Base-by-base conservation (phyloP, 768 basidiomycete genomes). In the Tricholoma sp. region DNA sequence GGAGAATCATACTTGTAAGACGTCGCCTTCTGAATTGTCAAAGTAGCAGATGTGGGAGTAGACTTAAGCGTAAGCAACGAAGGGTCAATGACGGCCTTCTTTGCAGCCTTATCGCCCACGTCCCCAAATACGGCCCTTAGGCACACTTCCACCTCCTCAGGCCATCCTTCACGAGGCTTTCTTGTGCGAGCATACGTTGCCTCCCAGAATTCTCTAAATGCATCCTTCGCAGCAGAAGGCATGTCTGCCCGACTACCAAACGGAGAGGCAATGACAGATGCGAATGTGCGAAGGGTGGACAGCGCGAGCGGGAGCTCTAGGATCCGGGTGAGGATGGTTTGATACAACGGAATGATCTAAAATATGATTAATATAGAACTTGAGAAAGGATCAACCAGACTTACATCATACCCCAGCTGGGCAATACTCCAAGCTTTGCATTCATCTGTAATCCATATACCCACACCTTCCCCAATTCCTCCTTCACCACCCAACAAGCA, bases 191-290 rank as follows among this genome's bases (percentile, higher is more conserved):
- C 73, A 58, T 76, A 88, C 2, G 75, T 73, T 1, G 71, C 61
- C 13, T 74, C 66, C 89, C 89, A 91, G 64, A 86, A 86, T 31
- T 81, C 80, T 6, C 65, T 65, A 63, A 91, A 89, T 2, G 83
- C 75, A 6, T 82, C 79, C 11, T 68, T 66, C 3, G 78, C 72
- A 2, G 72, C 65, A 0, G 60, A 61, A 3, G 79, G 76, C 53
- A 80, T 83, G 50, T 79, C 76, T 6, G 65, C 54, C 4, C 82
- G 76, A 13, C 82, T 79, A 31, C 62, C 59, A 60, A 92, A 86
- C 24, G 80, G 79, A 2, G 86, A 80, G 57, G 77, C 80, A 7
- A 91, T 63, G 2, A 89, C 62, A 6, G 76, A 66, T 0, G 74
- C 71, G n/a, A 88, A 68, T 1, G 65, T 59, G n/a, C 76, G 71